Conservation (phyloP, 2,329 filamentous ascomycete species). For the Colletotrichum liaoningense region DNA sequence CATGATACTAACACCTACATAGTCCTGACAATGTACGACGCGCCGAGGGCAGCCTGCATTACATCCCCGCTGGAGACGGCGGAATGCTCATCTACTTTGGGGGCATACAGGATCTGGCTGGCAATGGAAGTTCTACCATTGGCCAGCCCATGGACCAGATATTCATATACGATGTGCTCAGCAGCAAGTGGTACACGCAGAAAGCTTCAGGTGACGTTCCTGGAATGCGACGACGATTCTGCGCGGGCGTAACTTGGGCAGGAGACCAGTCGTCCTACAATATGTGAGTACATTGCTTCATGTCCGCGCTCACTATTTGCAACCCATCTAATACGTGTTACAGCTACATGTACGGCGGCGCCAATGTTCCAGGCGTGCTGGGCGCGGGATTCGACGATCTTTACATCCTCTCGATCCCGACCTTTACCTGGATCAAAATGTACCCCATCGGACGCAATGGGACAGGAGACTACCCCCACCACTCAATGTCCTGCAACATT, state of each 20-base stretch:
- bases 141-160: constrained; percentile 62
- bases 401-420: constrained; percentile 71
- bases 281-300: constrained; percentile 58
- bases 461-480: constrained; percentile 58
- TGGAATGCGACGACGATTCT: constrained; percentile 66
- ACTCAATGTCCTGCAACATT: constrained; percentile 69
- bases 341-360: constrained; percentile 72
- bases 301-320: neutral
- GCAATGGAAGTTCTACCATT: constrained; percentile 58
- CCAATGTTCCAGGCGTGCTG: constrained; percentile 54
- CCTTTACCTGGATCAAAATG: constrained; percentile 72
- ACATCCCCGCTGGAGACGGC: constrained; percentile 68
- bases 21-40: constrained; percentile 60
- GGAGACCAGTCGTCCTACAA: constrained; percentile 72
- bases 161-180: constrained; percentile 70
- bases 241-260: constrained; percentile 70
- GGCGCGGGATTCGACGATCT: constrained; percentile 69
- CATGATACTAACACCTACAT: neutral
- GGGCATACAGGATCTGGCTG: constrained; percentile 60
- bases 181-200: constrained; percentile 70
- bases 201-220: constrained; percentile 65
- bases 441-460: constrained; percentile 54
- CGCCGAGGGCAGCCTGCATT: constrained; percentile 71
- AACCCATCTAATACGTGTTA: constrained; percentile 7
- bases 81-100: constrained; percentile 73